phyloP scores from a whole-genome alignment of 257 asterid species.

The Solanum virginianum region DNA sequence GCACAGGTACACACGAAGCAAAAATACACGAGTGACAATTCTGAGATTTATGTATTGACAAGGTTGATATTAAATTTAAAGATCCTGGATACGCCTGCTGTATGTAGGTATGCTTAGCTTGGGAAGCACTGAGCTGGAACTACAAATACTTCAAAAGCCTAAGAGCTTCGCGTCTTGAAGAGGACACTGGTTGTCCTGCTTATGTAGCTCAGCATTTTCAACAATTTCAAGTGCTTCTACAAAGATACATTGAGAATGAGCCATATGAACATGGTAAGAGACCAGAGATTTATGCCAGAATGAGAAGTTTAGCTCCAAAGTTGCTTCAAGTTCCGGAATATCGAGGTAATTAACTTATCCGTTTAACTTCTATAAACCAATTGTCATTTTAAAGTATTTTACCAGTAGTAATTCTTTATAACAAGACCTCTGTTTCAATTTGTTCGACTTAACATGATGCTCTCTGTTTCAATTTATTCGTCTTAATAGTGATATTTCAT shows the following conservation, averaged over 20 bases:
- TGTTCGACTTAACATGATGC: background rate
- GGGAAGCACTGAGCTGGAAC: constrained; percentile 95
- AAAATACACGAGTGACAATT: background rate
- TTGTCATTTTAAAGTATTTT: background rate
- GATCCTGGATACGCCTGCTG: background rate
- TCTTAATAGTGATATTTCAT: too few relatives aligned
- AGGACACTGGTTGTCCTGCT: constrained; percentile 78
- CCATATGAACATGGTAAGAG: constrained; percentile 75
- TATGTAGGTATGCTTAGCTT: constrained; percentile 40
- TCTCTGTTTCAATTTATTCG: rapidly evolving
- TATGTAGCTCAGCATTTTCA: constrained; percentile 73
- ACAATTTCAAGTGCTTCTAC: constrained; percentile 69
- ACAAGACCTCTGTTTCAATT: background rate
- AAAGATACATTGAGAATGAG: constrained; percentile 73
- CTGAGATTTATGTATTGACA: too few relatives aligned
- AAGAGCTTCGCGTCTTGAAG: constrained; percentile 31
- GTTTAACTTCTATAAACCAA: background rate
- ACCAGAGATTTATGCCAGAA: constrained; percentile 69
- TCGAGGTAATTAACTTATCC: constrained; percentile 29
- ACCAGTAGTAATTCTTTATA: background rate
- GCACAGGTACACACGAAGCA: constrained; percentile 30
- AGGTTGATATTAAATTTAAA: background rate
- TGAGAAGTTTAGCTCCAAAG: constrained; percentile 65
- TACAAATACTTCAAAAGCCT: constrained; percentile 61
- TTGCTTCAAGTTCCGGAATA: constrained; percentile 88